Conservation (phyloP, 371 early-diverging fungal species). For the Mortierella sp. region DNA sequence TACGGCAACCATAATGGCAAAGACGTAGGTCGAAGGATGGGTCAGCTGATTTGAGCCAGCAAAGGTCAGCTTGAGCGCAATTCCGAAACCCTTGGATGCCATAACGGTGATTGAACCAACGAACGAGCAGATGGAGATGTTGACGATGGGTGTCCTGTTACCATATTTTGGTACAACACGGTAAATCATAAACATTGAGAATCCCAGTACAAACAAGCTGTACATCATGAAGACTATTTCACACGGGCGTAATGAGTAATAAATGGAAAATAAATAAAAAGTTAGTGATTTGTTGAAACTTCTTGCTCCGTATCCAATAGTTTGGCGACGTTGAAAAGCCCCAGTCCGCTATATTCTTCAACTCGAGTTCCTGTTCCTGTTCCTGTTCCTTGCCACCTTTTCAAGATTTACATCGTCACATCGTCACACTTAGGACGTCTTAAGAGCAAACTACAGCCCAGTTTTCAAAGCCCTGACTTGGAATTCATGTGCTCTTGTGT, state of each 20-base stretch:
- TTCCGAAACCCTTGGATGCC: conserved; percentile 92
- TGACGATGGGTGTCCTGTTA: conserved; percentile 83
- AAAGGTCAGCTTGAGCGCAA: conserved; percentile 91
- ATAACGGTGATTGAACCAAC: conserved; percentile 93
- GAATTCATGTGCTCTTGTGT: background rate
- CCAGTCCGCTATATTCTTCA: background rate
- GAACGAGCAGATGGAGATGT: conserved; percentile 90
- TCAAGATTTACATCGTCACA: no score
- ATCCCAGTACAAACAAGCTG: conserved; percentile 70
- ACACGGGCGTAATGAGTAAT: background rate
- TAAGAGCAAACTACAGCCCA: background rate
- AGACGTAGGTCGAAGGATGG: conserved; percentile 88
- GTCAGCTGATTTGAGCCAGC: conserved; percentile 92
- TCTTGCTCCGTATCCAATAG: conserved; percentile 2
- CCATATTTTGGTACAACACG: conserved; percentile 85
- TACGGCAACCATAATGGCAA: conserved; percentile 81
- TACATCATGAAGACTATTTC: conserved; percentile 83
- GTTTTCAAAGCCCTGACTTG: background rate
- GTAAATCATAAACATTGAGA: conserved; percentile 82
- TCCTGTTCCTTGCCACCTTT: no score
- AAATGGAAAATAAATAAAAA: background rate
- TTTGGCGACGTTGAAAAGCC: no score
- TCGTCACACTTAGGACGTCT: no score
- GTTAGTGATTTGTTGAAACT: conserved; percentile 17
- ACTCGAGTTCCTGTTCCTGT: background rate